These are phyloP conservation scores for Melampsora larici-populina DNA, from an alignment of 1,284 basidiomycete genomes.

Conservation along the genomic window DNA sequence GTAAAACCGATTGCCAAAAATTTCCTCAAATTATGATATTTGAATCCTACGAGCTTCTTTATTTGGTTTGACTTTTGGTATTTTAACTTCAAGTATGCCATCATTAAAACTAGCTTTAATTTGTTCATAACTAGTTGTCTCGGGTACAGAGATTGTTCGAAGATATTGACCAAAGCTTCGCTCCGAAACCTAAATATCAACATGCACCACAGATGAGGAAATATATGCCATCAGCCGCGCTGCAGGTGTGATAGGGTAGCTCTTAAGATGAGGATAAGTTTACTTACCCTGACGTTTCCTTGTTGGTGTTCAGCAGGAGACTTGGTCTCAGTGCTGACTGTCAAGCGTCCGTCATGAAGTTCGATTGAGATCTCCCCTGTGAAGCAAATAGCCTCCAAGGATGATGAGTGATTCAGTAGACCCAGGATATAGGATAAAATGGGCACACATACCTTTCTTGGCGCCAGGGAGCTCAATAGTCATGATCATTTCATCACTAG, in stretches of 20 bases:
- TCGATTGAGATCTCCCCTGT: conserved; percentile 43
- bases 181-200: conserved; percentile 32
- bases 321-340: conserved; percentile 29
- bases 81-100: conserved; percentile 24
- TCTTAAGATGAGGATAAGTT: not conserved
- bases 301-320: conserved; percentile 28
- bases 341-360: conserved; percentile 28
- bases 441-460: conserved; percentile 10
- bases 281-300: conserved; percentile 31
- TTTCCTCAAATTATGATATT: not conserved
- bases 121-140: conserved; percentile 25
- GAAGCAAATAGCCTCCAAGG: not conserved
- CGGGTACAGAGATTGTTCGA: conserved; percentile 27
- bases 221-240: not conserved
- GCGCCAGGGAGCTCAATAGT: conserved; percentile 23
- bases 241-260: not conserved
- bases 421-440: not conserved
- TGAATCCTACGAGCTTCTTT: conserved; percentile 32
- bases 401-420: not conserved
- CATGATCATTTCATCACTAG: not conserved
- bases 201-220: not conserved
- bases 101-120: conserved; percentile 39
- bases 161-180: conserved; percentile 28
- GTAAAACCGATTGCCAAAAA: too few relatives aligned
- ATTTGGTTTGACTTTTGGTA: conserved; percentile 12